phyloP scores from a whole-genome alignment of 768 basidiomycete genomes.

The Imleria badia region DNA sequence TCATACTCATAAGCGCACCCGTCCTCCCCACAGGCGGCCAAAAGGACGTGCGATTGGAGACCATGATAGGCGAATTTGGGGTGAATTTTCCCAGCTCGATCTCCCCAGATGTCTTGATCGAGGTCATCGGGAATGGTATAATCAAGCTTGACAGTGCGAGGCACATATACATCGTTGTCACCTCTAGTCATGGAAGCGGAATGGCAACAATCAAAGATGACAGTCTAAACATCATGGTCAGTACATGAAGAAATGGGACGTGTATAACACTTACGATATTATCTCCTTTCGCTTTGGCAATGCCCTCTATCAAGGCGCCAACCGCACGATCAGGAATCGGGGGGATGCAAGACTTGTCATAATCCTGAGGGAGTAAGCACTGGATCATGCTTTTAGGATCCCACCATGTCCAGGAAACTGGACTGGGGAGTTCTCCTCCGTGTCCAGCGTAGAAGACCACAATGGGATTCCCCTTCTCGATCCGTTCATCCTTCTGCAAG shows the following conservation, averaged over 20 bases:
- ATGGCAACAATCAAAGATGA: conserved; percentile 48
- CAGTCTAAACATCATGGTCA: conserved; percentile 31
- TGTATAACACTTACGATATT: conserved; percentile 40
- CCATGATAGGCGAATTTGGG: conserved; percentile 29
- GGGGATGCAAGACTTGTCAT: too few species aligned
- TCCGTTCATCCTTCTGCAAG: conserved; percentile 28
- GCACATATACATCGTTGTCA: background rate
- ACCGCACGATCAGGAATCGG: conserved; percentile 48
- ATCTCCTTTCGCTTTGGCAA: conserved; percentile 40
- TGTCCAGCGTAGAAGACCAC: conserved; percentile 48
- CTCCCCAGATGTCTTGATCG: conserved; percentile 28
- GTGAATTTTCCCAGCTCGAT: conserved; percentile 11
- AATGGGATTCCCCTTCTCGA: conserved; percentile 33
- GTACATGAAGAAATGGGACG: background rate
- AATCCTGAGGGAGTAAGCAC: conserved; percentile 35
- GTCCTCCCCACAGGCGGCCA: conserved; percentile 42
- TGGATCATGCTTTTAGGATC: too few species aligned
- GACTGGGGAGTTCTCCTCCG: conserved; percentile 37
- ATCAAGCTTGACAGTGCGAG: conserved; percentile 8
- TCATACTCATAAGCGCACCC: conserved; percentile 31
- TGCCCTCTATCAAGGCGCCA: conserved; percentile 34
- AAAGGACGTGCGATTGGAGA: conserved; percentile 39
- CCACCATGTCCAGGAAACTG: conserved; percentile 35
- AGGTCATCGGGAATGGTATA: conserved; percentile 9
- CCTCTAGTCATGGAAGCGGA: conserved; percentile 41